Evolutionary conservation across 225 moss, liverwort and hornwort genomes (phyloP), one percentile per base, ranked within the genome.

Genomic region (Thuidium tamariscinum): DNA sequence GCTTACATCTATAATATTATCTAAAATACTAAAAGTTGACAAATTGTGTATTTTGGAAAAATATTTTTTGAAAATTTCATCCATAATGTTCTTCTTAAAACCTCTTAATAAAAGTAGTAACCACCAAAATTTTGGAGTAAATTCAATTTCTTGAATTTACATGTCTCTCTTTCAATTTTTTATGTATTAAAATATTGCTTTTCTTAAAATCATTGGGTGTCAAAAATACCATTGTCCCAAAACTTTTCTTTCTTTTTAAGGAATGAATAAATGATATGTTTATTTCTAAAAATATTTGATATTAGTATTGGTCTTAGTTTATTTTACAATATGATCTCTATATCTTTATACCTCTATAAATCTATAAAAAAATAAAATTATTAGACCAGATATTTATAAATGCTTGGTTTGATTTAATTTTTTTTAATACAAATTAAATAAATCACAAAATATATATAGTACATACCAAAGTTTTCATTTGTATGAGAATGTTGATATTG

Each of bases 201-300:
- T 41, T 26, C 3, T 2, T 7, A 5, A 42, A 70, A 70, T 26
- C 5, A 26, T 42, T 70, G 0, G 2, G 0, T 70, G 15, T 26
- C 1, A 42, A 70, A 22, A 70, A 42, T 70, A 5, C 26, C 16
- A 16, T 2, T 0, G 0, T 26, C 5, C 4, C 3, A 26, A 69
- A 69, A 42, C 15, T 41, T 41, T 69, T 5, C 0, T 26, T 41
- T 42, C 0, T 15, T 8, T 0, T n/a, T n/a, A n/a, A n/a, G n/a
- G n/a, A n/a, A n/a, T n/a, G n/a, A n/a, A n/a, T n/a, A n/a, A n/a
- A n/a, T n/a, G n/a, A n/a, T n/a, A n/a, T n/a, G n/a, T n/a, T n/a
- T n/a, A 26, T 5, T 41, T 67, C 22, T 1, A 41, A 15, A 1
- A 9, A 26, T 68, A 68, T 21, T 13, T 26, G 8, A 42, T 26